Conservation (phyloP, 805 yeast genomes). For the Kodamaea sagamina region DNA sequence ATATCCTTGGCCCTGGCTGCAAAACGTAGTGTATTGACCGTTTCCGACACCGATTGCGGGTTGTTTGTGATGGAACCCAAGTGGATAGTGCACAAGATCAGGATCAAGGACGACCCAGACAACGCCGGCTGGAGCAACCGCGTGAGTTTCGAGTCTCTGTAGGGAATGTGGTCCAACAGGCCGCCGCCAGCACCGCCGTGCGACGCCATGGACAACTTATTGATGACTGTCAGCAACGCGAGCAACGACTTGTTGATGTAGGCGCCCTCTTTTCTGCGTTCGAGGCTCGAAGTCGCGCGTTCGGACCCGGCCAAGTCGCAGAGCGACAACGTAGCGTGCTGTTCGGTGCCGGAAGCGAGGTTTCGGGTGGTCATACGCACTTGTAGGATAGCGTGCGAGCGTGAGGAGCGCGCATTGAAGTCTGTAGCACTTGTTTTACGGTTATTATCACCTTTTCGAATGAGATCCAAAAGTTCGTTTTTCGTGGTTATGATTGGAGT, state of each 20-base stretch:
- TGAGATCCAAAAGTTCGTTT: slow-evolving; percentile 59
- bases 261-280: slow-evolving; percentile 90
- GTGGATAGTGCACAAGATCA: slow-evolving; percentile 85
- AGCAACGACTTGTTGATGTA: slow-evolving; percentile 87
- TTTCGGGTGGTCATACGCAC: slow-evolving; percentile 55
- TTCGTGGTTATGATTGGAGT: slow-evolving; percentile 59
- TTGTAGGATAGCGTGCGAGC: slow-evolving; percentile 89
- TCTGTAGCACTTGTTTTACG: slow-evolving; percentile 88
- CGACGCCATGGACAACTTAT: slow-evolving; percentile 57
- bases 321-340: slow-evolving; percentile 66
- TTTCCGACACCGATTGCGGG: slow-evolving; percentile 64
- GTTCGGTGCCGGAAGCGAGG: slow-evolving; percentile 38
- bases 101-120: slow-evolving; percentile 81
- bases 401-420: slow-evolving; percentile 80
- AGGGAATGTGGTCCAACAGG: slow-evolving; percentile 72
- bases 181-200: slow-evolving; percentile 25
- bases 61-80: slow-evolving; percentile 43
- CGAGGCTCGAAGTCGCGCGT: slow-evolving; percentile 64
- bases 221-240: slow-evolving; percentile 90
- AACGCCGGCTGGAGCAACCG: slow-evolving; percentile 88
- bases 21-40: slow-evolving; percentile 83
- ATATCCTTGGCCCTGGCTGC: slow-evolving; percentile 93
- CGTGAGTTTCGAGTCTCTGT: slow-evolving; percentile 90
- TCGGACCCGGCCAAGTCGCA: slow-evolving; percentile 99
- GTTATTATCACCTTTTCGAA: slow-evolving; percentile 68